Conservation (phyloP, 164 flowering plant species). For the Vitis amurensis region DNA sequence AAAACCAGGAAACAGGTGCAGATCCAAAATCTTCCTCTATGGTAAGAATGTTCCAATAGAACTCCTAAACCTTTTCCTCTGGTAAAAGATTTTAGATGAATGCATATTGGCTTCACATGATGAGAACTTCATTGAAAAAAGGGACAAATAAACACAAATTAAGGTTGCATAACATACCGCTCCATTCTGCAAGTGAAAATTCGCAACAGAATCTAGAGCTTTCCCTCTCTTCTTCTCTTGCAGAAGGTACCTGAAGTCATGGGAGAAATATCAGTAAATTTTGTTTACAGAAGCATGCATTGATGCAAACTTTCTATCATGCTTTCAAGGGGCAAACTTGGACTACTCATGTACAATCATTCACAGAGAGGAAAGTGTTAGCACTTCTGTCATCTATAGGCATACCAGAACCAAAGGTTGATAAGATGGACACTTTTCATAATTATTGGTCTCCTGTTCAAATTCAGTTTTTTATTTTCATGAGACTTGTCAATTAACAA, state of each 20-base stretch:
- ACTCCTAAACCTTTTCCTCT: no score
- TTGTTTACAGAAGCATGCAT: not conserved
- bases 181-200: constrained; percentile 95
- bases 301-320: not conserved
- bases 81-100: not conserved
- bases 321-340: no score
- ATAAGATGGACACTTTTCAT: not conserved
- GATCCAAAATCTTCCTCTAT: no score
- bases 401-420: not conserved
- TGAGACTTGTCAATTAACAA: not conserved
- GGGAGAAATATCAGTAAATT: not conserved
- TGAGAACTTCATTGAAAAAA: not conserved
- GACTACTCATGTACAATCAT: not conserved
- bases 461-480: not conserved
- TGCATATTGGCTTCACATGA: not conserved
- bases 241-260: constrained; percentile 66
- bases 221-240: constrained; percentile 94
- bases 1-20: no score
- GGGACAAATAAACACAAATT: not conserved
- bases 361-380: not conserved
- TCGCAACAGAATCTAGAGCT: constrained; percentile 90
- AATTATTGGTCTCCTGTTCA: not conserved
- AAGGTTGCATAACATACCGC: constrained; percentile 51
- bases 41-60: no score
- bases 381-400: not conserved